These are phyloP conservation scores for Hygrophorus russula DNA, from an alignment of 768 basidiomycete genomes.

Conservation along the genomic window DNA sequence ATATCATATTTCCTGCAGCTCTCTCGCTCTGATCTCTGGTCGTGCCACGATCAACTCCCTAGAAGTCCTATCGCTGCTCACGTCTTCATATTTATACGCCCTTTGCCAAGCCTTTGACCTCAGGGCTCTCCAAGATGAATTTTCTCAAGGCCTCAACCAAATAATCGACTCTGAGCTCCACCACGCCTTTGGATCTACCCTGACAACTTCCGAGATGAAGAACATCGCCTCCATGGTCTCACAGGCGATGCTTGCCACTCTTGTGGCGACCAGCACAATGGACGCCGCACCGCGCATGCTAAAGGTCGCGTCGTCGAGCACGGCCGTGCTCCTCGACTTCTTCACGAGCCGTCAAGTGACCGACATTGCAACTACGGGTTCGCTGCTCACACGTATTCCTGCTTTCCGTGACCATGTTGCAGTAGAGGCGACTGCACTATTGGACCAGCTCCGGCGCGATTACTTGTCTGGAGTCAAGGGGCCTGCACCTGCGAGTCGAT, in stretches of 20 bases:
- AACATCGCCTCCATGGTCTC: constrained; percentile 26
- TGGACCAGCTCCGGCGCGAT: constrained; percentile 38
- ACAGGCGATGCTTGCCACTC: constrained; percentile 33
- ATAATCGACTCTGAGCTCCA: constrained; percentile 42
- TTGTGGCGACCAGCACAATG: constrained; percentile 62
- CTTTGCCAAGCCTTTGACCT: constrained; percentile 80
- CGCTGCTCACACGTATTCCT: constrained; percentile 29
- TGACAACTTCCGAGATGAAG: constrained; percentile 22
- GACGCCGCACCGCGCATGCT: constrained; percentile 62
- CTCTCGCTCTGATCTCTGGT: constrained; percentile 60
- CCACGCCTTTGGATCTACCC: constrained; percentile 27
- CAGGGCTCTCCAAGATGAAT: constrained; percentile 62
- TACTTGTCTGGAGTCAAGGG: constrained; percentile 53
- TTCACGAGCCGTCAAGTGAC: constrained; percentile 28
- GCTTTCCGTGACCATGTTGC: constrained; percentile 46
- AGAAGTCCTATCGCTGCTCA: constrained; percentile 59
- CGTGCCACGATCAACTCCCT: constrained; percentile 61
- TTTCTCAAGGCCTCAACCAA: constrained; percentile 35
- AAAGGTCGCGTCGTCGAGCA: constrained; percentile 52
- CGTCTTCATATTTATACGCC: constrained; percentile 60
- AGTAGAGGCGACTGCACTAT: constrained; percentile 29
- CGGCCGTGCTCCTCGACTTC: constrained; percentile 54
- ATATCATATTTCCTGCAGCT: constrained; percentile 18
- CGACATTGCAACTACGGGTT: constrained; percentile 19
- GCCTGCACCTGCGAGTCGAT: constrained; percentile 52